Base-by-base conservation (phyloP, 352 stramenopile species). In the Phytopythium vexans region DNA sequence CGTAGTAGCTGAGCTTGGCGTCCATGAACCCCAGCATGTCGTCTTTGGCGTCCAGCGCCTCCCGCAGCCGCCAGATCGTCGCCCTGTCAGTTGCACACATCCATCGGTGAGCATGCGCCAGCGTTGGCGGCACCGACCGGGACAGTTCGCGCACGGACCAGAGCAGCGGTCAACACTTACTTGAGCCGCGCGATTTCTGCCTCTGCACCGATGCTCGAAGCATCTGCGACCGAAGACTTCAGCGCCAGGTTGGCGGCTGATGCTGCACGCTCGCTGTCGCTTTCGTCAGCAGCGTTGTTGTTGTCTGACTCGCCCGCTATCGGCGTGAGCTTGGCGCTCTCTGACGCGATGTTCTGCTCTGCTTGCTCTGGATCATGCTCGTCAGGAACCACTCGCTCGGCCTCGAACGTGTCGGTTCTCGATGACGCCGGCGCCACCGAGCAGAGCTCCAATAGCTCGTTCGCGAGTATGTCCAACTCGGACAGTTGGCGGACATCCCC, bases 11-110 rank as follows among this genome's bases (percentile, higher is more conserved):
- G 21, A 89, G 62, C 59, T 79, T 75, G 39, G 53, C 62, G 56
- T 88, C 70, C 34, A 89, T 62, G 40, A 82, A 85, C 15, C 64
- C 47, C 35, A 89, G 61, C 52, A 75, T 62, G n/a, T 79, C 76
- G 49, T 89, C 76, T 43, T 85, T 87, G 15, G 68, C 68, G 34
- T 83, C 70, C n/a, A 89, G 53, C 14, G 57, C 64, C 37, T 72
- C 56, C 56, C 86, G 85, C 32, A 89, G 43, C 27, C 73, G 75
- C 39, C 77, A 34, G 34, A 89, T 64, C 6, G 74, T 80, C 39
- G 72, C 70, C 62, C 78, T 86, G 45, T 27, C 21, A 27, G 21
- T 1, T 27, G 21, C 21, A 27, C 21, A 27, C 21, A 27, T 27
- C 21, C 21, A 27, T 27, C 21, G 21, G 21, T 27, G 21, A 27